Percentiles rank a stretch among this genome's conserved stretches.
phyloP scores from a whole-genome alignment of 139 green algal genomes.

The Chlamydomonas asymmetrica region DNA sequence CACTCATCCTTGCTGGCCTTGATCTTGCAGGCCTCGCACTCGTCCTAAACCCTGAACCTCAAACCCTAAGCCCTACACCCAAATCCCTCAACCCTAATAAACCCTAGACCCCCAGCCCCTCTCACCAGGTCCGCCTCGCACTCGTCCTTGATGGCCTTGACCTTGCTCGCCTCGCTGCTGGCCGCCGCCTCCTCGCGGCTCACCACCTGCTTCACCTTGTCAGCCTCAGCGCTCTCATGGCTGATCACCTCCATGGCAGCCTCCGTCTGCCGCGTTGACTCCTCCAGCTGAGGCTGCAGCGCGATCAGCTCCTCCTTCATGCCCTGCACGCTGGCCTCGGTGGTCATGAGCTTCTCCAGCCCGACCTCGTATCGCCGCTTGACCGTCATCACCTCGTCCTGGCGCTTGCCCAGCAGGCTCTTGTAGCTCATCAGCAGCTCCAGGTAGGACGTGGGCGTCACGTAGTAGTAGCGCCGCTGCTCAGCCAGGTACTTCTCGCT shows the following conservation, averaged over 20 bases:
- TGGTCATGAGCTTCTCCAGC: conserved; percentile 72
- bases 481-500: conserved; percentile 56
- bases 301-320: conserved; percentile 84
- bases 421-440: conserved; percentile 77
- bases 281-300: conserved; percentile 78
- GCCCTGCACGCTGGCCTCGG: conserved; percentile 55
- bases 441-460: conserved; percentile 79
- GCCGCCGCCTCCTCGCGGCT: conserved; percentile 73
- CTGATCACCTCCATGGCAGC: conserved; percentile 62
- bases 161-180: conserved; percentile 61
- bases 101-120: no score
- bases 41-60: no score
- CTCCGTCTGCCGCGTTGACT: conserved; percentile 68
- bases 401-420: conserved; percentile 53
- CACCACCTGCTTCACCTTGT: conserved; percentile 77
- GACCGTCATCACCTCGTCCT: conserved; percentile 58
- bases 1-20: conserved; percentile 73
- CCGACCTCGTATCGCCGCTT: conserved; percentile 70
- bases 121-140: conserved; percentile 72
- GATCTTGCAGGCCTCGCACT: no score
- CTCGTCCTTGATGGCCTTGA: conserved; percentile 82
- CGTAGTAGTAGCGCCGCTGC: conserved; percentile 73
- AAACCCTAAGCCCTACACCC: no score
- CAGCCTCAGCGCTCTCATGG: conserved; percentile 66
- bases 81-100: no score